These are phyloP conservation scores for Garcia nutans DNA, from an alignment of 345 rosid species.

Conservation along the genomic window DNA sequence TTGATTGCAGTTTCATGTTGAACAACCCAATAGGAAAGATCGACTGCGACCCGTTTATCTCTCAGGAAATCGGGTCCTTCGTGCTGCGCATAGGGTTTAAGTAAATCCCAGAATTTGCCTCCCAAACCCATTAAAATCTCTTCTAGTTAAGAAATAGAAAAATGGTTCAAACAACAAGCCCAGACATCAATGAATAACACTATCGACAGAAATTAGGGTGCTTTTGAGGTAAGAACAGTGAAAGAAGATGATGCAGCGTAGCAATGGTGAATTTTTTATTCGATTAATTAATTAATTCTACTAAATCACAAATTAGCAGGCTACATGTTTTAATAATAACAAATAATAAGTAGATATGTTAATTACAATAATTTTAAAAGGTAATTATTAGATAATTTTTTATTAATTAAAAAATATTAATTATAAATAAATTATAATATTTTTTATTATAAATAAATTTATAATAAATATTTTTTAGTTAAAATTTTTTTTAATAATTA, in stretches of 20 bases:
- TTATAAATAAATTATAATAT: too few relatives aligned
- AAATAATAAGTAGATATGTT: too few relatives aligned
- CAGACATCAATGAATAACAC: background rate
- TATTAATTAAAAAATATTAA: too few relatives aligned
- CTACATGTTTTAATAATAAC: too few relatives aligned
- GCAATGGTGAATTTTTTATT: too few relatives aligned
- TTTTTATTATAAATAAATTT: too few relatives aligned
- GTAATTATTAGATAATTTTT: too few relatives aligned
- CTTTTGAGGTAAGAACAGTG: background rate
- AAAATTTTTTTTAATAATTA: too few relatives aligned
- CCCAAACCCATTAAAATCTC: conserved; percentile 64
- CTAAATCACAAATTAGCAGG: too few relatives aligned
- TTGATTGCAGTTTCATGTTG: conserved; percentile 82
- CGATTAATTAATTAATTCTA: too few relatives aligned
- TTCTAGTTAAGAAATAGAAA: background rate
- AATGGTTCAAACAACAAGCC: background rate
- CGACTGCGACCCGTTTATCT: conserved; percentile 75
- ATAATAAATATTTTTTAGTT: too few relatives aligned
- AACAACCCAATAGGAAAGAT: conserved; percentile 82
- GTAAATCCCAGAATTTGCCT: conserved; percentile 86
- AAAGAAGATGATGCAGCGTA: background rate
- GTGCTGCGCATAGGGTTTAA: conserved; percentile 55
- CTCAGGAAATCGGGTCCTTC: conserved; percentile 69
- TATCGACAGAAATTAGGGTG: background rate
- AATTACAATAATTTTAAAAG: too few relatives aligned